phyloP scores from a whole-genome alignment of 225 moss, liverwort and hornwort genomes.

The Lunularia cruciata region DNA sequence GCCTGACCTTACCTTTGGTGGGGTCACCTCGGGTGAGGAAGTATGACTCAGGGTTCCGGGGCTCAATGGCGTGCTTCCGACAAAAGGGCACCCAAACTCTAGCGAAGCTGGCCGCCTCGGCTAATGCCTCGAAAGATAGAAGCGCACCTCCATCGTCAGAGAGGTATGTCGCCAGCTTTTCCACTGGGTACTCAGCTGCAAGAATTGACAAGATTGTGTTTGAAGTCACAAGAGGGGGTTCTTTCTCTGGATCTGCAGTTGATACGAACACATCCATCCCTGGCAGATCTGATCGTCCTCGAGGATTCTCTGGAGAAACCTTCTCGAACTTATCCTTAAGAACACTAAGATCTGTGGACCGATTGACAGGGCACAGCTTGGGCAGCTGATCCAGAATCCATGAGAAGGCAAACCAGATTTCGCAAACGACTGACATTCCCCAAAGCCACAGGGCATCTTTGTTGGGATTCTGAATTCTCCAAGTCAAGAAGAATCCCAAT shows the following conservation, averaged over 20 bases:
- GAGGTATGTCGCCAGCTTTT: constrained; percentile 78
- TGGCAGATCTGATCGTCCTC: constrained; percentile 84
- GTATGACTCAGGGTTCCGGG: constrained; percentile 80
- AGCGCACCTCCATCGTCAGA: constrained; percentile 37
- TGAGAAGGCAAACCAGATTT: constrained; percentile 92
- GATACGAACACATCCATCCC: constrained; percentile 86
- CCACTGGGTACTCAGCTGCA: constrained; percentile 73
- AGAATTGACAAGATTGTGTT: constrained; percentile 88
- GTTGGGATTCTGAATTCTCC: constrained; percentile 69
- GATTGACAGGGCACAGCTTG: constrained; percentile 75
- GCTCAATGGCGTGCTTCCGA: constrained; percentile 81
- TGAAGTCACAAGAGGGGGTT: constrained; percentile 80
- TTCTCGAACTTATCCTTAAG: constrained; percentile 77
- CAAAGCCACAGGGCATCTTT: constrained; percentile 77
- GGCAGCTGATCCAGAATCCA: constrained; percentile 93
- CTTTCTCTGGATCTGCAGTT: constrained; percentile 89
- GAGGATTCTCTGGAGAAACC: constrained; percentile 63
- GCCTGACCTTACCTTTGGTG: constrained; percentile 72
- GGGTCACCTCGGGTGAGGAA: constrained; percentile 74
- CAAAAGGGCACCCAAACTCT: constrained; percentile 94
- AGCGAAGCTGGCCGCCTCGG: constrained; percentile 54
- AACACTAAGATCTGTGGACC: constrained; percentile 73
- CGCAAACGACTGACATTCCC: constrained; percentile 86
- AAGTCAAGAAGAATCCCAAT: constrained; percentile 55
- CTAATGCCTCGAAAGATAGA: constrained; percentile 9